These are phyloP conservation scores for Senecio squalidus DNA, from an alignment of 140 eudicot species.

Conservation along the genomic window DNA sequence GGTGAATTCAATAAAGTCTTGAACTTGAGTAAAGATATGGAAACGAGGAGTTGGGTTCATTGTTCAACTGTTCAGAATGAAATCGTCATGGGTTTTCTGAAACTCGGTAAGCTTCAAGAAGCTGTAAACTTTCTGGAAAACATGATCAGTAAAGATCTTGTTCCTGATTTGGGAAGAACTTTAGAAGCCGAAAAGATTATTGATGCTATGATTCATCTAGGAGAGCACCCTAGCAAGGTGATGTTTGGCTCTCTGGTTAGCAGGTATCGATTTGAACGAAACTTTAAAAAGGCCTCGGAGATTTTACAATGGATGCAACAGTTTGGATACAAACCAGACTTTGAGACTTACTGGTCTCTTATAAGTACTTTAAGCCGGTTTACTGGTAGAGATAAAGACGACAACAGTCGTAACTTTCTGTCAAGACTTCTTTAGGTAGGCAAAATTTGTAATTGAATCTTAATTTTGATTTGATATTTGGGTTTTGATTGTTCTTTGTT, in stretches of 20 bases:
- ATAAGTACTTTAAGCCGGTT: constrained; percentile 59
- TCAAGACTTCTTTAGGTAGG: constrained; percentile 74
- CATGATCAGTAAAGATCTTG: constrained; percentile 34
- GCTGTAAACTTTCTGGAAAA: constrained; percentile 56
- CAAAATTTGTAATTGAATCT: too few species aligned
- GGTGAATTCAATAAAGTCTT: constrained; percentile 50
- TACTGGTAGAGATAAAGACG: constrained; percentile 30
- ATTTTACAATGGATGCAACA: constrained; percentile 58
- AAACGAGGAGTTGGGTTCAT: constrained; percentile 47
- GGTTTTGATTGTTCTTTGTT: too few species aligned
- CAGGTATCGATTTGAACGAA: constrained; percentile 48
- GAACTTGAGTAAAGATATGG: constrained; percentile 69
- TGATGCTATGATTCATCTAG: constrained; percentile 35
- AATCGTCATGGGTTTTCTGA: constrained; percentile 37
- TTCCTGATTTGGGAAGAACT: constrained; percentile 45
- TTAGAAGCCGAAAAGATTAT: constrained; percentile 62
- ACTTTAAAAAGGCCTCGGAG: constrained; percentile 55
- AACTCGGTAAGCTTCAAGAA: constrained; percentile 30
- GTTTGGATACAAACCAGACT: constrained; percentile 81
- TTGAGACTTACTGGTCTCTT: constrained; percentile 85
- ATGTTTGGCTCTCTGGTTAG: constrained; percentile 47
- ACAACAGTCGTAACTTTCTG: constrained; percentile 40
- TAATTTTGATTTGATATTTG: too few species aligned
- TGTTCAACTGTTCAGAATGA: constrained; percentile 43
- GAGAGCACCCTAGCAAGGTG: constrained; percentile 59